Evolutionary conservation across 306 rosid genomes (phyloP).

Genomic region (Pachyrhizus erosus): DNA sequence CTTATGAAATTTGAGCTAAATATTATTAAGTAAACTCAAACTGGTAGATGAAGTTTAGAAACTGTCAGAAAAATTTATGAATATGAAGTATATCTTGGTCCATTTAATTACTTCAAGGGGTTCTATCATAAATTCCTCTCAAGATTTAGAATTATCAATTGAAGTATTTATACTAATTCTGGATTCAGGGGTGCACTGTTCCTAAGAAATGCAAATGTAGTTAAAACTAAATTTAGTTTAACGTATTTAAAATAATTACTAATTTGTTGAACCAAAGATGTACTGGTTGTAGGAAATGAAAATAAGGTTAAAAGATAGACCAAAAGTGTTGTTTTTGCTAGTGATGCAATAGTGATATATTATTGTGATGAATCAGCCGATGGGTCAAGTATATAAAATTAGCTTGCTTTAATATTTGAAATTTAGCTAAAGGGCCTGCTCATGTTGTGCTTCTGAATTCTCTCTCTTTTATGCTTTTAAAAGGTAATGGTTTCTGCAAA

Average conservation of each 20-base stretch:
- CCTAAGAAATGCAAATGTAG: slow-evolving; percentile 26
- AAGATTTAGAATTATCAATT: slow-evolving; percentile 28
- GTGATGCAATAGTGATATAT: slow-evolving; percentile 13
- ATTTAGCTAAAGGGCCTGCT: neutral
- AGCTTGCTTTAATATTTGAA: slow-evolving; percentile 11
- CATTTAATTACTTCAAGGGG: neutral
- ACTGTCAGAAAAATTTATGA: slow-evolving; percentile 33
- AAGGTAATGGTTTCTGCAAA: slow-evolving; percentile 73
- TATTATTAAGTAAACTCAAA: slow-evolving; percentile 32
- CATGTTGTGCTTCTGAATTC: slow-evolving; percentile 34
- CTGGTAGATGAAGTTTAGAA: slow-evolving; percentile 27
- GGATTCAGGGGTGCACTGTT: slow-evolving; percentile 14
- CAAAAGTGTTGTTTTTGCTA: neutral
- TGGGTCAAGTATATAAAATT: slow-evolving; percentile 33
- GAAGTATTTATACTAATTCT: slow-evolving; percentile 28
- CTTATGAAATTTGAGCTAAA: slow-evolving; percentile 44
- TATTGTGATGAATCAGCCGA: slow-evolving; percentile 38
- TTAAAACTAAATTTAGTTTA: neutral
- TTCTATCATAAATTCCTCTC: slow-evolving; percentile 12
- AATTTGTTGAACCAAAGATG: slow-evolving; percentile 21
- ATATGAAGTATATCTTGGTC: slow-evolving; percentile 32
- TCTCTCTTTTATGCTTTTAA: slow-evolving; percentile 25
- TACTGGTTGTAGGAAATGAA: slow-evolving; percentile 11
- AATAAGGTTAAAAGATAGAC: slow-evolving; percentile 1
- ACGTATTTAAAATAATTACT: slow-evolving; percentile 24